These are phyloP conservation scores for Chamaenerion angustifolium DNA, from an alignment of 345 rosid genomes.

Conservation along the genomic window DNA sequence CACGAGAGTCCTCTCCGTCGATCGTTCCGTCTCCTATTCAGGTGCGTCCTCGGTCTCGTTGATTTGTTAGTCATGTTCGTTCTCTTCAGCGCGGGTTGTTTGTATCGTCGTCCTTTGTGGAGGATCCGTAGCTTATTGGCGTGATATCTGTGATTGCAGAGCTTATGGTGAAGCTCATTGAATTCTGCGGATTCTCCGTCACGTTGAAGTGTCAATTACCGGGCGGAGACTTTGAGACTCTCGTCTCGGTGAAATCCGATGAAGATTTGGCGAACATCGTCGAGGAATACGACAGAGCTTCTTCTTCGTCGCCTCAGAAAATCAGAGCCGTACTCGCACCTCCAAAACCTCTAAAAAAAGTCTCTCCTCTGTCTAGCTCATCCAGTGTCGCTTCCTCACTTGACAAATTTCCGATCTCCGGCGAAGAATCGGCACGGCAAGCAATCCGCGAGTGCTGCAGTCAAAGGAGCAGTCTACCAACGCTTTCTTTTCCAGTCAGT, in stretches of 20 bases:
- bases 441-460: slow-evolving; percentile 13
- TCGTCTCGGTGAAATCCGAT: slow-evolving; percentile 59
- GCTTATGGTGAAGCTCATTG: slow-evolving; percentile 41
- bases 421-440: slow-evolving; percentile 2
- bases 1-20: slow-evolving; percentile 63
- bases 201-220: slow-evolving; percentile 61
- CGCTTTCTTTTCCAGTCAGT: background rate
- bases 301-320: slow-evolving; percentile 9
- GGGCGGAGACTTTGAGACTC: slow-evolving; percentile 63
- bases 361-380: slow-evolving; percentile 35
- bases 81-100: background rate
- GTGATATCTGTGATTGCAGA: slow-evolving; percentile 13
- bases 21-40: slow-evolving; percentile 43
- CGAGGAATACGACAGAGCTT: slow-evolving; percentile 28
- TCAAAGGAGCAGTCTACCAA: slow-evolving; percentile 9
- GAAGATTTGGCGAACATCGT: slow-evolving; percentile 49
- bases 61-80: too few relatives aligned
- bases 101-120: background rate
- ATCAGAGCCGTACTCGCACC: slow-evolving; percentile 39
- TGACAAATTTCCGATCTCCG: slow-evolving; percentile 12
- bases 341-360: slow-evolving; percentile 26
- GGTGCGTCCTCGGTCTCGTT: slow-evolving; percentile 21
- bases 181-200: slow-evolving; percentile 43
- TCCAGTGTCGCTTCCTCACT: slow-evolving; percentile 22
- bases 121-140: background rate